Evolutionary conservation across 176 grass and related monocot species (phyloP).

Genomic region (Musa acuminata): DNA sequence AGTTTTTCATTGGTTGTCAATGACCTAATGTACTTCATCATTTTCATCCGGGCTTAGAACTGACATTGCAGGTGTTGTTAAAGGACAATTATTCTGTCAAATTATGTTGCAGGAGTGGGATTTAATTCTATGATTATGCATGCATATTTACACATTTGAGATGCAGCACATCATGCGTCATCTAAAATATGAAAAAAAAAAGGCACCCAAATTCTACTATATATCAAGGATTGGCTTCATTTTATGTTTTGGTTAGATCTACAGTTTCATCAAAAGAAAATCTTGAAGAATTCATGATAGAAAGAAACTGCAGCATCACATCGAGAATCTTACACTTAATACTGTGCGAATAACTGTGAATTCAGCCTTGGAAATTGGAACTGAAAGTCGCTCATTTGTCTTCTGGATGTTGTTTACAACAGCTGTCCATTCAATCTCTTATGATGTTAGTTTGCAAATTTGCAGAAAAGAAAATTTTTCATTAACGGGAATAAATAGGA

Average conservation of each 20-base stretch:
- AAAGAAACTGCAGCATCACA: not conserved
- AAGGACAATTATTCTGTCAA: no score
- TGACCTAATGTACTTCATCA: no score
- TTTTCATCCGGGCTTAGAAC: no score
- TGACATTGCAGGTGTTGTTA: no score
- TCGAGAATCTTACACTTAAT: conserved; percentile 57
- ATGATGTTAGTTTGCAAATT: no score
- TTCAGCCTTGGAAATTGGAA: conserved; percentile 80
- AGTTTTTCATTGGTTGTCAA: no score
- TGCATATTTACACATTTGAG: not conserved
- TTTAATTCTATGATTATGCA: not conserved
- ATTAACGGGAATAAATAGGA: not conserved
- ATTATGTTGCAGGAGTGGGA: no score
- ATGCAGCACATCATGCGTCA: not conserved
- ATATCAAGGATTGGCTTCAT: not conserved
- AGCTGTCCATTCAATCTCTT: conserved; percentile 31
- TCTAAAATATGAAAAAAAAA: not conserved
- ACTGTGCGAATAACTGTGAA: conserved; percentile 75
- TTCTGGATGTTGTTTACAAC: conserved; percentile 55
- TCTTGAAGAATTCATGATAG: not conserved
- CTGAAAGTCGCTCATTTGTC: conserved; percentile 56
- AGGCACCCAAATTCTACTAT: not conserved
- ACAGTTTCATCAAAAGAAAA: not conserved
- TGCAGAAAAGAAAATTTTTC: not conserved
- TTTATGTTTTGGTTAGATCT: not conserved